A percentile compares a stretch with the other conserved stretches of the same genome.
phyloP scores from a whole-genome alignment of 2,329 filamentous ascomycete species.

The Dactylellina haptotyla region DNA sequence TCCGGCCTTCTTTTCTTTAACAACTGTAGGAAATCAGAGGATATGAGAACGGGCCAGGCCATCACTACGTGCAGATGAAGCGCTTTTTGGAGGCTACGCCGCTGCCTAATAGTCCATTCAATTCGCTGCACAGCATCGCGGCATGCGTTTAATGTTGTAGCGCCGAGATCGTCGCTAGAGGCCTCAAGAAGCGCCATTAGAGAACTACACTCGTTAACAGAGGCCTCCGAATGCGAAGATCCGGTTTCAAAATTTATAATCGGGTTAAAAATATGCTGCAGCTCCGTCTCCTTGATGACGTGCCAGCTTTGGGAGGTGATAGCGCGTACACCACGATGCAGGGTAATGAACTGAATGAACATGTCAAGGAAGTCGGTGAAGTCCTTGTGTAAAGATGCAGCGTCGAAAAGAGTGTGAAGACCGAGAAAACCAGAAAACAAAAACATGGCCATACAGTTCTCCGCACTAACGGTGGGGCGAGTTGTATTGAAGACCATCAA shows the following conservation, averaged over 20 bases:
- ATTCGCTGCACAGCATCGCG: neutral
- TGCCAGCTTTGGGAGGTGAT: neutral
- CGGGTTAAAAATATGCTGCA: neutral
- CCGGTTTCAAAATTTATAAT: too few species aligned
- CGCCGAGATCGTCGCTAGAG: neutral
- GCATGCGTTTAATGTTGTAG: neutral
- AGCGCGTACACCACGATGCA: conserved; percentile 1
- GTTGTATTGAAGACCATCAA: neutral
- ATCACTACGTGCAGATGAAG: neutral
- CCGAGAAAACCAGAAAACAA: neutral
- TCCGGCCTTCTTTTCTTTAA: conserved; percentile 61
- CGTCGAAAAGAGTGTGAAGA: neutral
- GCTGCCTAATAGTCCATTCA: neutral
- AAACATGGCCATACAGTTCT: neutral
- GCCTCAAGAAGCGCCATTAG: neutral
- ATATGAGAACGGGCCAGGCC: conserved; percentile 9
- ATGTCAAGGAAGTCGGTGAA: neutral
- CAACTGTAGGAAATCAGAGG: conserved; percentile 59
- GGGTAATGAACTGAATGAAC: neutral
- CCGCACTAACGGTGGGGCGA: neutral
- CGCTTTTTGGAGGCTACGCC: neutral
- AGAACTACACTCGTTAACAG: neutral
- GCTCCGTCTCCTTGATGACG: neutral
- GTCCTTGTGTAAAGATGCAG: neutral
- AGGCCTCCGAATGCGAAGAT: neutral